Percentiles rank a stretch among this genome's conserved stretches.
phyloP scores from a whole-genome alignment of 768 basidiomycete species.

The Leccinum barrowsii region DNA sequence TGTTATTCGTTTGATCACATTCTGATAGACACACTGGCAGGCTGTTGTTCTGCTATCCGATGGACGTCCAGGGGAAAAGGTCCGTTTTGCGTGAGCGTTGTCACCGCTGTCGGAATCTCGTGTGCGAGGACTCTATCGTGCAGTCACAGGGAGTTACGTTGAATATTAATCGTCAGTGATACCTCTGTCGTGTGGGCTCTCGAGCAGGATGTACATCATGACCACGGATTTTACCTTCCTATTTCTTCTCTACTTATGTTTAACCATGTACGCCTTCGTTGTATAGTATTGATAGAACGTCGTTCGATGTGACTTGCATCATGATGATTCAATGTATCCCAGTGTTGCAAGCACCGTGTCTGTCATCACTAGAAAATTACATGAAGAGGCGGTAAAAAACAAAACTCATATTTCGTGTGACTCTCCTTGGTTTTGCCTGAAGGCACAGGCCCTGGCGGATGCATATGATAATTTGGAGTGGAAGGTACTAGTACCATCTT shows the following conservation, averaged over 20 bases:
- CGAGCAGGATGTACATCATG: not conserved
- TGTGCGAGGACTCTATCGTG: not conserved
- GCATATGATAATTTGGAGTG: not conserved
- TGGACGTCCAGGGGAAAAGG: conserved; percentile 85
- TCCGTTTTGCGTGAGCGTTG: conserved; percentile 56
- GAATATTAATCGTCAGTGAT: not conserved
- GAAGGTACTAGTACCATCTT: not conserved
- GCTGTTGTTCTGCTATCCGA: conserved; percentile 86
- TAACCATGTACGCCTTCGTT: conserved; percentile 6
- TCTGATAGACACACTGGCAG: conserved; percentile 35
- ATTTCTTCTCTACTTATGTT: not conserved
- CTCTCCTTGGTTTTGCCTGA: not conserved
- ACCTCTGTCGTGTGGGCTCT: not conserved
- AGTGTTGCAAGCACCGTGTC: not conserved
- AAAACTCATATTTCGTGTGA: not conserved
- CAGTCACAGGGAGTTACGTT: not conserved
- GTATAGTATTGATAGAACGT: not conserved
- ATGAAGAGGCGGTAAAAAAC: not conserved
- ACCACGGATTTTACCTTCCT: not conserved
- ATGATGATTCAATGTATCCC: no score
- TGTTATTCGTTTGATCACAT: not conserved
- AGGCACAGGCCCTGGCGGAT: not conserved
- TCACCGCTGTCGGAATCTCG: not conserved
- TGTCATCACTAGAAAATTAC: not conserved
- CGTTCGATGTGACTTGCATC: not conserved